Conservation (phyloP, 2,329 filamentous ascomycete species). For the Alternaria metachromatica region DNA sequence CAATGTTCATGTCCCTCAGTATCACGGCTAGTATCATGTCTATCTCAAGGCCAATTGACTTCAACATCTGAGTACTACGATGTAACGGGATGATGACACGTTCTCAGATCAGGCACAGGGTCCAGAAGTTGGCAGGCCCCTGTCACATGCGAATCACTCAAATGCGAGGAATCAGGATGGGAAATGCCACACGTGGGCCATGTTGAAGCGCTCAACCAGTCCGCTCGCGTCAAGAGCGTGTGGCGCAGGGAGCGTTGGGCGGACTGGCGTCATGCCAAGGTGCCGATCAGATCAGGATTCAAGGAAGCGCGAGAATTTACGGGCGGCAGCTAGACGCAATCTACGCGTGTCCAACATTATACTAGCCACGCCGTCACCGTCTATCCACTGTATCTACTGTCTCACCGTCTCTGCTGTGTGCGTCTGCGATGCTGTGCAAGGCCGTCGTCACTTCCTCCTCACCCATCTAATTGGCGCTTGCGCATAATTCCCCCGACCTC, state of each 20-base stretch:
- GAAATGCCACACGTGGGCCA: slow-evolving; percentile 24
- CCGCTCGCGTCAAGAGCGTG: not conserved
- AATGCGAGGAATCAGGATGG: slow-evolving; percentile 21
- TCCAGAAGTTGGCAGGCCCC: not conserved
- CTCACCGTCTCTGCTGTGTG: not conserved
- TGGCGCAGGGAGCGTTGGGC: slow-evolving; percentile 25
- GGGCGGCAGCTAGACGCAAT: slow-evolving; percentile 17
- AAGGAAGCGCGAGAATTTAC: slow-evolving; percentile 35
- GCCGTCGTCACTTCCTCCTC: slow-evolving; percentile 6
- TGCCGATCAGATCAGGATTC: slow-evolving; percentile 31
- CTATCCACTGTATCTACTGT: not conserved
- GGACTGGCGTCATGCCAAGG: slow-evolving; percentile 34
- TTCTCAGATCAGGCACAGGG: not conserved
- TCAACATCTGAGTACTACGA: not conserved
- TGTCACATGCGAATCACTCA: slow-evolving; percentile 3
- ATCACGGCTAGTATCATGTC: too few species aligned
- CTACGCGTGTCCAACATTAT: slow-evolving; percentile 27
- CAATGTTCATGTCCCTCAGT: too few species aligned
- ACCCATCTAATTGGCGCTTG: slow-evolving; percentile 10
- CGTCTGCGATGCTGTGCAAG: not conserved
- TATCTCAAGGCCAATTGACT: too few species aligned
- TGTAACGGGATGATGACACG: not conserved
- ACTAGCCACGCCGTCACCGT: slow-evolving; percentile 1
- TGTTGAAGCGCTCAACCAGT: not conserved
- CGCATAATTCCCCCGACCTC: slow-evolving; percentile 6